Evolutionary conservation across 2,329 filamentous ascomycete species (phyloP).

Genomic region (Aphanoascus verrucosus): DNA sequence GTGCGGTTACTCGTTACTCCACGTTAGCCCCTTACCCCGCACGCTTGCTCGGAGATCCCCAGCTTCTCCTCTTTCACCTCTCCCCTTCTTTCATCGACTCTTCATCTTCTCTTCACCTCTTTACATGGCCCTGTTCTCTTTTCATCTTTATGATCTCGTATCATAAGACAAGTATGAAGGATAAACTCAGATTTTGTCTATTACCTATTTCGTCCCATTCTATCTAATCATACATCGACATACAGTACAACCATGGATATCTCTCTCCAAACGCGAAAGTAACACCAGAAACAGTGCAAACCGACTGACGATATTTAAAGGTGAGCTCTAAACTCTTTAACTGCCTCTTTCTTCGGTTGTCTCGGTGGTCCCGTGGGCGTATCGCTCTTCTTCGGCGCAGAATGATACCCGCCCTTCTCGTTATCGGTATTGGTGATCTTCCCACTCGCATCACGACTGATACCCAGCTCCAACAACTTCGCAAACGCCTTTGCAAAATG

Average conservation of each 20-base stretch:
- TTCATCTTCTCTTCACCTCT: too few relatives aligned
- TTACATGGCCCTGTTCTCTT: too few relatives aligned
- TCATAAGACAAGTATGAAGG: too few relatives aligned
- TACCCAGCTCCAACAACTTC: slow-evolving; percentile 52
- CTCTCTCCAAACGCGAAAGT: neutral
- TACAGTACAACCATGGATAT: neutral
- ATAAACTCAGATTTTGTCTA: too few relatives aligned
- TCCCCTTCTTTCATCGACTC: too few relatives aligned
- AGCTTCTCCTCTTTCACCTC: too few relatives aligned
- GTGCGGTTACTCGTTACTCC: too few relatives aligned
- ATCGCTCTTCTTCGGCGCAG: slow-evolving; percentile 48
- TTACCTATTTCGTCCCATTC: too few relatives aligned
- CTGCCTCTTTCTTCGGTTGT: slow-evolving; percentile 16
- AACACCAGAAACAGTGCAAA: slow-evolving; percentile 11
- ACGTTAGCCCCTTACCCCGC: too few relatives aligned
- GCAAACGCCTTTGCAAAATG: slow-evolving; percentile 50
- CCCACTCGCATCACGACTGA: slow-evolving; percentile 44
- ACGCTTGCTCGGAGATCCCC: too few relatives aligned
- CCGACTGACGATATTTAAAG: slow-evolving; percentile 8
- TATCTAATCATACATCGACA: neutral
- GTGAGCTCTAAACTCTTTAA: neutral
- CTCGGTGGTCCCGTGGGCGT: slow-evolving; percentile 20
- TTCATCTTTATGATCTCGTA: too few relatives aligned
- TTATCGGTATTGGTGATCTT: slow-evolving; percentile 49
- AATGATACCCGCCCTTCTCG: slow-evolving; percentile 45